Conservation (phyloP, 768 basidiomycete species). For the Termitomyces sp. region DNA sequence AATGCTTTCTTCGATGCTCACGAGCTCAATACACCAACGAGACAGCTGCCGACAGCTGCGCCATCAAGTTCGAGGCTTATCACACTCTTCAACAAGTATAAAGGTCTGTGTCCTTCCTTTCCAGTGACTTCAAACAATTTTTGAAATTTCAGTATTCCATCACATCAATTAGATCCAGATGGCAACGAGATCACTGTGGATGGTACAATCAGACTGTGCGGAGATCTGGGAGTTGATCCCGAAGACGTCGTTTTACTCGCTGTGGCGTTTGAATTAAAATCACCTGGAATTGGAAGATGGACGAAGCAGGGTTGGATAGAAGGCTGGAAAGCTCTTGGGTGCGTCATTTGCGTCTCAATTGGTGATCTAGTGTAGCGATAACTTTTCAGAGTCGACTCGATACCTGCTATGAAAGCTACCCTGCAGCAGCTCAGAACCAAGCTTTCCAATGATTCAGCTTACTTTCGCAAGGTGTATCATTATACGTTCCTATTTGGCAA, state of each 20-base stretch:
- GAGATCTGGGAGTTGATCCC: constrained; percentile 62
- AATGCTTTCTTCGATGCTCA: constrained; percentile 65
- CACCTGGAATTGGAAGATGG: constrained; percentile 71
- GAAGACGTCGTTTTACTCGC: constrained; percentile 82
- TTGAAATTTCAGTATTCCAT: background rate
- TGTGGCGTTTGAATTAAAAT: constrained; percentile 77
- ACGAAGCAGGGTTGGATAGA: constrained; percentile 66
- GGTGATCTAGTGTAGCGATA: background rate
- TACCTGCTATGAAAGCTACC: constrained; percentile 51
- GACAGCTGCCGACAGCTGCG: constrained; percentile 18
- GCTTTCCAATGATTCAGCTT: constrained; percentile 57
- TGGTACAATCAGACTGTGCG: constrained; percentile 75
- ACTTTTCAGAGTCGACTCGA: constrained; percentile 52
- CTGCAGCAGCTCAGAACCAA: constrained; percentile 51
- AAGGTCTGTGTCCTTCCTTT: constrained; percentile 35
- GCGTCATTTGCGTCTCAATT: constrained; percentile 8
- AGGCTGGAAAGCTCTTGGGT: constrained; percentile 76
- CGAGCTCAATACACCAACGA: constrained; percentile 20
- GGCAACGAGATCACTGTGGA: constrained; percentile 65
- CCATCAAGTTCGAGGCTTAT: constrained; percentile 51
- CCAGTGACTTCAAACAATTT: background rate
- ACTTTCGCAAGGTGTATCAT: constrained; percentile 76
- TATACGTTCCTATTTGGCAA: constrained; percentile 80
- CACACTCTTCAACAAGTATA: constrained; percentile 61
- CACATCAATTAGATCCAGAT: constrained; percentile 41